phyloP scores from a whole-genome alignment of 768 basidiomycete species.

The Rhodotorula diobovata region DNA sequence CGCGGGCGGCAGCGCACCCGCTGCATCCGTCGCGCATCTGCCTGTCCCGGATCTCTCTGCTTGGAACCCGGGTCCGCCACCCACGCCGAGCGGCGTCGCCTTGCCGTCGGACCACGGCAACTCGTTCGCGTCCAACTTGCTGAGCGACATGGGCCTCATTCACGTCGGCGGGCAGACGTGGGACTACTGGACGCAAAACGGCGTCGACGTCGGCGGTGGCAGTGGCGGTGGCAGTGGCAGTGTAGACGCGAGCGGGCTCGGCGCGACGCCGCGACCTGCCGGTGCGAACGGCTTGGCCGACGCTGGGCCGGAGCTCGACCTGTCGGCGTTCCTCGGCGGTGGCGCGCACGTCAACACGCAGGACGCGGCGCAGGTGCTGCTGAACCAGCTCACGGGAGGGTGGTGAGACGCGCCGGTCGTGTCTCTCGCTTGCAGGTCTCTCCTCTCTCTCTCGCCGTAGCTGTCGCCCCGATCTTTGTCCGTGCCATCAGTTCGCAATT shows the following conservation, averaged over 20 bases:
- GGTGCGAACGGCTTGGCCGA: neutral
- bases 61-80: neutral
- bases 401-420: conserved; percentile 1
- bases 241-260: no score
- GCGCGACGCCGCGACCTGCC: no score
- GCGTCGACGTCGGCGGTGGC: neutral
- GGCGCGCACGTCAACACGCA: neutral
- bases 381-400: conserved; percentile 16
- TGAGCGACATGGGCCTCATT: conserved; percentile 8
- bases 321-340: conserved; percentile 13
- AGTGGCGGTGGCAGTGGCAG: no score
- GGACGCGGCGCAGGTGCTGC: conserved; percentile 24
- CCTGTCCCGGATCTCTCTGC: neutral
- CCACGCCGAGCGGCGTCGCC: neutral
- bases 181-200: conserved; percentile 10
- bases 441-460: no score
- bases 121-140: neutral
- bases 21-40: neutral
- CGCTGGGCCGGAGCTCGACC: neutral
- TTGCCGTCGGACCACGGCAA: neutral
- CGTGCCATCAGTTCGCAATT: neutral
- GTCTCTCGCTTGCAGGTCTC: neutral
- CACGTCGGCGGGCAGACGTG: neutral
- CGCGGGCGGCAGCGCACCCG: neutral
- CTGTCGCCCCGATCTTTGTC: neutral